phyloP scores from a whole-genome alignment of 768 basidiomycete genomes.

The Clitopilus passeckerianus region DNA sequence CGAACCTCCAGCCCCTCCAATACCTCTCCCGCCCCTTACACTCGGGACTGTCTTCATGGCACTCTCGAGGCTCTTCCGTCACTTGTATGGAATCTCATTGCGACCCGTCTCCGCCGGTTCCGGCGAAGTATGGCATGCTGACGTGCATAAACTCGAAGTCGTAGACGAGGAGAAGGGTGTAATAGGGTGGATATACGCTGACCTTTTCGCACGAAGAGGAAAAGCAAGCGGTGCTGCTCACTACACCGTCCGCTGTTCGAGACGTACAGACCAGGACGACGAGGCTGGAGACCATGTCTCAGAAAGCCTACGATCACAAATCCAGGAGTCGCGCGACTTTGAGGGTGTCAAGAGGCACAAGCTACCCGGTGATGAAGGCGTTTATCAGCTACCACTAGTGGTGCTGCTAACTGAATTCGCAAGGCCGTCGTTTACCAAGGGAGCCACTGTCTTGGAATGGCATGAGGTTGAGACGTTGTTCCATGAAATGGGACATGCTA shows the following conservation, averaged over 20 bases:
- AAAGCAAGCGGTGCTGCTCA: conserved; percentile 94
- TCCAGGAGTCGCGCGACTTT: conserved; percentile 53
- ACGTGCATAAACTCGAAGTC: conserved; percentile 90
- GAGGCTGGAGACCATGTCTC: conserved; percentile 52
- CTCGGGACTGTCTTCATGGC: conserved; percentile 91
- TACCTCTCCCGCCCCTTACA: conserved; percentile 71
- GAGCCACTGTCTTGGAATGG: conserved; percentile 80
- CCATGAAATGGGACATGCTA: conserved; percentile 99
- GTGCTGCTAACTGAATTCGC: conserved; percentile 89
- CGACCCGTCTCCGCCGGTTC: conserved; percentile 61
- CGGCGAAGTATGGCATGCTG: conserved; percentile 87
- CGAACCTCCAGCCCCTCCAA: conserved; percentile 69
- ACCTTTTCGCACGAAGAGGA: conserved; percentile 79
- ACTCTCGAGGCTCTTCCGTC: conserved; percentile 82
- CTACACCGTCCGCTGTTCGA: conserved; percentile 94
- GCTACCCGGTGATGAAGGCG: conserved; percentile 58
- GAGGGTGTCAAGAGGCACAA: conserved; percentile 57
- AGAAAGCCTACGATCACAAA: conserved; percentile 31
- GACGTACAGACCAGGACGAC: conserved; percentile 91
- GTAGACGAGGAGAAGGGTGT: conserved; percentile 83
- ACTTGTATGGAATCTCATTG: conserved; percentile 82
- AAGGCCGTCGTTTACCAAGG: conserved; percentile 51
- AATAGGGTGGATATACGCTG: conserved; percentile 94
- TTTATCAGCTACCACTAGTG: conserved; percentile 86
- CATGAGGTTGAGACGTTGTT: conserved; percentile 91